Base-by-base conservation (phyloP, 2,329 filamentous ascomycete genomes). In the Aureobasidium sp. region DNA sequence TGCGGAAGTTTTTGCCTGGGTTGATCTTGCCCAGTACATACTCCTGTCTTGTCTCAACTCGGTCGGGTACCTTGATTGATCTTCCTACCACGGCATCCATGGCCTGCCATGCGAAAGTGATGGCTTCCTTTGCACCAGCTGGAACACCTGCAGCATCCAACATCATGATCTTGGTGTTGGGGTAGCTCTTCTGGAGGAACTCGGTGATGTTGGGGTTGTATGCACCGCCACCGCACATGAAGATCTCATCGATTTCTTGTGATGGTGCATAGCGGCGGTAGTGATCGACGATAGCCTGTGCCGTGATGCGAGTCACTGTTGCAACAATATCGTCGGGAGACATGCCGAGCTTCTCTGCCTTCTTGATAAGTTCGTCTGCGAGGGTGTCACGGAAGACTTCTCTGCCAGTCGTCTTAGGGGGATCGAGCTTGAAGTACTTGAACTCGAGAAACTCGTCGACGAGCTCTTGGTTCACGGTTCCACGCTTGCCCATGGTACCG, bases 171-270 rank as follows among this genome's bases (percentile, higher is more conserved):
- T 52, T 13, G 15, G 37, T n/a, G n/a, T 39, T 13, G 4, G 37
- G 37, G 15, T n/a, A 8, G 4, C n/a, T 13, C 27, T 64, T 21
- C 25, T 57, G 44, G 8, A 68, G 66, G 50, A 68, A 68, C 55
- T 65, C 62, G 63, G 68, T 66, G 64, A 70, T 70, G 63, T 68
- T 70, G 3, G 66, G 68, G 63, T 70, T 69, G 55, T 66, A 66
- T 13, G 68, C 65, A 7, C 69, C 69, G 41, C 67, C 68, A 21
- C 69, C 68, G 54, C 68, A 63, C 42, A 70, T 67, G 60, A 66
- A 70, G 30, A 70, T 67, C 63, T 69, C 69, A 37, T 66, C 64
- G 47, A 70, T 63, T 3, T 63, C 62, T 11, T 64, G 60, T 9
- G 37, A 13, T 16, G 5, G 16, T 13, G 37, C 13, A 7, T n/a